Evolutionary conservation across 2,329 filamentous ascomycete species (phyloP).

Genomic region (Hysterium pulicare): DNA sequence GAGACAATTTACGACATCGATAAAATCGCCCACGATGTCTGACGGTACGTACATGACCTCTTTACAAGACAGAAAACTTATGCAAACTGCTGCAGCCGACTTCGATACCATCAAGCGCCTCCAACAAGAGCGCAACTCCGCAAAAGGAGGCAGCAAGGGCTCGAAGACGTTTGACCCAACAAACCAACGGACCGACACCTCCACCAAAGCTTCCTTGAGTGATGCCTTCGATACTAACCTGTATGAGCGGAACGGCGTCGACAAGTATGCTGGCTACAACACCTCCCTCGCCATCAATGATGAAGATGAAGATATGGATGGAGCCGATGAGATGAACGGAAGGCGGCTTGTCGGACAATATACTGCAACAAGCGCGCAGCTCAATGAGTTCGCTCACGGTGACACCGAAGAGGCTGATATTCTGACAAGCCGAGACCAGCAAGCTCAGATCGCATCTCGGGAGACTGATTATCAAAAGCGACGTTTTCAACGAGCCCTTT

Average conservation of each 20-base stretch:
- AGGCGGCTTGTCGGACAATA: conserved; percentile 89
- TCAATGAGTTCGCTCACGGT: conserved; percentile 88
- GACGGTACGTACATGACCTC: conserved; percentile 19
- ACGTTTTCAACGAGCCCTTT: conserved; percentile 78
- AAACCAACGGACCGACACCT: conserved; percentile 76
- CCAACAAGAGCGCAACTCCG: conserved; percentile 88
- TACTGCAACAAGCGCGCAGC: conserved; percentile 85
- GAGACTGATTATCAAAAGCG: conserved; percentile 98
- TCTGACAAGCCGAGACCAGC: conserved; percentile 79
- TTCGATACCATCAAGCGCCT: conserved; percentile 84
- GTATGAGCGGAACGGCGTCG: conserved; percentile 72
- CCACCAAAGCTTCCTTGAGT: conserved; percentile 86
- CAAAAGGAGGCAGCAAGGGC: conserved; percentile 69
- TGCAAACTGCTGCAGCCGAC: conserved; percentile 54
- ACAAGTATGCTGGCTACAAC: conserved; percentile 88
- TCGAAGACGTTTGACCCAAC: conserved; percentile 74
- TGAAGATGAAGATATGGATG: conserved; percentile 75
- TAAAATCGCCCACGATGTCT: conserved; percentile 23
- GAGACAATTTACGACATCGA: not conserved
- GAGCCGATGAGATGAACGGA: conserved; percentile 63
- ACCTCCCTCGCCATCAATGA: conserved; percentile 79
- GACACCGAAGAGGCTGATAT: conserved; percentile 92
- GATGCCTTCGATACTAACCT: conserved; percentile 85
- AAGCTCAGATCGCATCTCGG: conserved; percentile 84
- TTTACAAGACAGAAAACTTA: conserved; percentile 6